These are phyloP conservation scores for Parastagonospora avenae DNA, from an alignment of 2,329 filamentous ascomycete species.

Conservation along the genomic window DNA sequence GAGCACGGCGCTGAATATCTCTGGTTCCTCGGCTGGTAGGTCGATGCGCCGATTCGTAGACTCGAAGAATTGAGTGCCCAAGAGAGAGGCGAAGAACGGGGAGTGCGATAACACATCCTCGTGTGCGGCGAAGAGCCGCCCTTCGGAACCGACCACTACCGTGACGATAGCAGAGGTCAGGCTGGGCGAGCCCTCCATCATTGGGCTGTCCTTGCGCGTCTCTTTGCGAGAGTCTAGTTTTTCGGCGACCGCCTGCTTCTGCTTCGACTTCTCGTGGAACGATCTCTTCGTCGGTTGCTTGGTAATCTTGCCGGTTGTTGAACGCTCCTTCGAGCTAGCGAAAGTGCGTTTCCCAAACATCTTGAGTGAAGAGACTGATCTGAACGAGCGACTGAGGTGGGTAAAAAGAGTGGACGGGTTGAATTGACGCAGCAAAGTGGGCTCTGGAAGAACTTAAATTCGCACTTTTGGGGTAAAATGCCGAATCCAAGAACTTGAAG, in stretches of 20 bases:
- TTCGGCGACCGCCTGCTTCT: constrained; percentile 71
- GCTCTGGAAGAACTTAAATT: constrained; percentile 59
- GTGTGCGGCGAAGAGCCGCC: constrained; percentile 91
- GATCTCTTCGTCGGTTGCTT: constrained; percentile 75
- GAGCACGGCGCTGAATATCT: constrained; percentile 90
- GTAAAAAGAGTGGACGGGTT: constrained; percentile 53
- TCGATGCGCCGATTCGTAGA: constrained; percentile 74
- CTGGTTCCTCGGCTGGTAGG: constrained; percentile 81
- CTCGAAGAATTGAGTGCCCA: constrained; percentile 75
- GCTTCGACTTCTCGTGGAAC: constrained; percentile 75
- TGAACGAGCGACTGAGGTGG: constrained; percentile 52
- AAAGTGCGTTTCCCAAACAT: constrained; percentile 93
- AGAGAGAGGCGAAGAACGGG: constrained; percentile 77
- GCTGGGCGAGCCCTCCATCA: constrained; percentile 56
- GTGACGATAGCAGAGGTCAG: constrained; percentile 80
- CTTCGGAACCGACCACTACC: constrained; percentile 80
- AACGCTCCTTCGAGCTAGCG: constrained; percentile 75
- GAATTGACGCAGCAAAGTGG: constrained; percentile 59
- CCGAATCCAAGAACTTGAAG: constrained; percentile 46
- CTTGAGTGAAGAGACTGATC: constrained; percentile 53
- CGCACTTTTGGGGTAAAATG: constrained; percentile 43
- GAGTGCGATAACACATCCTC: constrained; percentile 88
- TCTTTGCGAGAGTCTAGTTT: constrained; percentile 57
- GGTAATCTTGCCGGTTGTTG: constrained; percentile 74
- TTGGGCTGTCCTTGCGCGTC: constrained; percentile 62